These are phyloP conservation scores for Juncus inflexus DNA, from an alignment of 176 grass and related monocot species.

Conservation along the genomic window DNA sequence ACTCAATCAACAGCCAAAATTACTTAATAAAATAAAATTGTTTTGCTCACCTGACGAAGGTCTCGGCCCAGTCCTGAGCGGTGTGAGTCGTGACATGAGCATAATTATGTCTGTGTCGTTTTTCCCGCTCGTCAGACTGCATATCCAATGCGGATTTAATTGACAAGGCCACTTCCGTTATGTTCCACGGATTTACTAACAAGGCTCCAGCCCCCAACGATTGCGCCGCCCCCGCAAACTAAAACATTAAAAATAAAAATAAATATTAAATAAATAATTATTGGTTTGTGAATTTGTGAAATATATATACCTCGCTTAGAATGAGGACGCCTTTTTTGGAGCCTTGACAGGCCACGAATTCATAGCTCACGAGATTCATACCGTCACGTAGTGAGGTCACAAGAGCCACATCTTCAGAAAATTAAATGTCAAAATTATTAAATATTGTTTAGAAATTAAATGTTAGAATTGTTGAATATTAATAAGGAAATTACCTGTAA, in stretches of 20 bases:
- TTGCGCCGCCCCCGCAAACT: constrained; percentile 99
- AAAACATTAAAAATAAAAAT: constrained; percentile 5
- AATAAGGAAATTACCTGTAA: constrained; percentile 61
- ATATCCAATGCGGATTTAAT: constrained; percentile 65
- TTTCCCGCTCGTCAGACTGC: constrained; percentile 81
- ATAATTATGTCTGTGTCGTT: constrained; percentile 95
- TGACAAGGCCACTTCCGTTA: constrained; percentile 80
- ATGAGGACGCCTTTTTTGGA: constrained; percentile 94
- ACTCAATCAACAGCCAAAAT: constrained; percentile 2
- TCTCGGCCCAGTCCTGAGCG: constrained; percentile 99
- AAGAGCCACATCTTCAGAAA: constrained; percentile 82
- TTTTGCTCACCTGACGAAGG: constrained; percentile 75
- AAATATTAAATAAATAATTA: background rate
- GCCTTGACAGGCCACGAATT: constrained; percentile 96
- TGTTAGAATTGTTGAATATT: constrained; percentile 8
- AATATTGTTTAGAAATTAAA: background rate
- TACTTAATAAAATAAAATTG: constrained; percentile 13
- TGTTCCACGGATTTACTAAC: constrained; percentile 98
- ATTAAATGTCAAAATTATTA: constrained; percentile 5
- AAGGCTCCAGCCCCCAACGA: constrained; percentile 97
- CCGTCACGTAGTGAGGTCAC: constrained; percentile 98
- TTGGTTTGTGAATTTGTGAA: constrained; percentile 4
- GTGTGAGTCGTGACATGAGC: constrained; percentile 95
- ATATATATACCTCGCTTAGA: constrained; percentile 74
- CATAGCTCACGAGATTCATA: constrained; percentile 99